Base-by-base conservation (phyloP, 164 flowering plant genomes). In the Annona squamosa region DNA sequence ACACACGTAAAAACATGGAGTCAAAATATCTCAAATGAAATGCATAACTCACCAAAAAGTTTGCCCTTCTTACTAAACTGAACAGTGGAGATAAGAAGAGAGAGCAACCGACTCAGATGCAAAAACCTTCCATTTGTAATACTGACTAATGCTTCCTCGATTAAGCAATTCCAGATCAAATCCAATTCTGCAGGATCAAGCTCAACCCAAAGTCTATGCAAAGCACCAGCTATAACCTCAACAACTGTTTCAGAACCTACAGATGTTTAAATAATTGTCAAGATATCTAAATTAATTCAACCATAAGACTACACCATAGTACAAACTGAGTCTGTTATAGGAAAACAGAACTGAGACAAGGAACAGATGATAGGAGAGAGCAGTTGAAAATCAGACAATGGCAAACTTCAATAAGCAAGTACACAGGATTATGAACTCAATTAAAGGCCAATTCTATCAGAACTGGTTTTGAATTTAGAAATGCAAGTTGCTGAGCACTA, bases 171-270 rank as follows among this genome's bases (percentile, higher is more conserved):
- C 86, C 84, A 87, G 72, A 93, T 71, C 72, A 84, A 77, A 67
- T 68, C 75, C 82, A 89, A 78, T 73, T 87, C 97, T 65, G 67
- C 63, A 16, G 85, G 65, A 44, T 84, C 85, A 43, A 91, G 78
- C 43, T 85, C 89, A 70, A 79, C 82, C 71, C 82, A 86, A 71
- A 86, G 73, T 74, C 89, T 87, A 73, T 82, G 71, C 46, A 90
- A 84, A 63, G 87, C 69, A 73, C 76, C 46, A 74, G 41, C 77
- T 57, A 91, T 76, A 79, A 91, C 91, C 78, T 89, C 95, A 77
- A 87, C 80, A 80, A 87, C 79, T 64, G 81, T 75, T 37, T 82
- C 82, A 70, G 97, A 77, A 52, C 89, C 98, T 93, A 89, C 57
- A 80, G 67, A 44, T 10, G 46, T 2, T 26, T 26, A 1, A 26